Conservation (phyloP, 2,329 filamentous ascomycete genomes). For the Xylariales sp. region DNA sequence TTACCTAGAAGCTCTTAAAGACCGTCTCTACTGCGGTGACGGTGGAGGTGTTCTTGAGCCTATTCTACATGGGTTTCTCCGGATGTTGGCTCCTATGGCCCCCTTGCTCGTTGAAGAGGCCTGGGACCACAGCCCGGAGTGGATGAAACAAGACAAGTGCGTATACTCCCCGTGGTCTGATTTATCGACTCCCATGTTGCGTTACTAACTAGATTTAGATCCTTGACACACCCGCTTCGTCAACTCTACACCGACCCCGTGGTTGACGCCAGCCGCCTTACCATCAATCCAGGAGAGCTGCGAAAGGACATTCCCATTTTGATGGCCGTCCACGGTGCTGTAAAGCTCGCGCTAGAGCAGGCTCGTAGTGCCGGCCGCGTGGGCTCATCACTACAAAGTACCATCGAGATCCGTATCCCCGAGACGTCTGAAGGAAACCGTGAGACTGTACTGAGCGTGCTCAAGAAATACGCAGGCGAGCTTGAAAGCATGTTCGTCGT, state of each 20-base stretch:
- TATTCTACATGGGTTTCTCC: constrained; percentile 77
- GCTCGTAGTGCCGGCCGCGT: constrained; percentile 78
- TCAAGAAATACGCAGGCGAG: constrained; percentile 61
- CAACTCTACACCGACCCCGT: constrained; percentile 61
- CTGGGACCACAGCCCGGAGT: constrained; percentile 79
- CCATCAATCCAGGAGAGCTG: constrained; percentile 53
- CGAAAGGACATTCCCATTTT: constrained; percentile 60
- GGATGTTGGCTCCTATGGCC: constrained; percentile 83
- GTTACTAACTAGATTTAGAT: constrained; percentile 39
- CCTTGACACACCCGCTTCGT: constrained; percentile 56
- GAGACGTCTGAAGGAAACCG: constrained; percentile 29
- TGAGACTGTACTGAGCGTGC: constrained; percentile 36
- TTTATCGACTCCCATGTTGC: background rate
- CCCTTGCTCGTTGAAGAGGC: constrained; percentile 89
- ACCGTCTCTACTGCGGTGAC: constrained; percentile 87
- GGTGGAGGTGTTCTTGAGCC: constrained; percentile 71
- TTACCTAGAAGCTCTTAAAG: constrained; percentile 93
- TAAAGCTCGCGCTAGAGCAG: constrained; percentile 80
- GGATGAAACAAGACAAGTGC: constrained; percentile 65
- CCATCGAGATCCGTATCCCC: constrained; percentile 68
- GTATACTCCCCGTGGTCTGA: constrained; percentile 40
- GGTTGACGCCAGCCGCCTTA: constrained; percentile 55
- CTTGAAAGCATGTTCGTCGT: constrained; percentile 73
- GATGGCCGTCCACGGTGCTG: constrained; percentile 69
- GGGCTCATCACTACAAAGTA: constrained; percentile 83